These are phyloP conservation scores for Amylocarpus encephaloides DNA, from an alignment of 2,329 filamentous ascomycete species.

Conservation along the genomic window DNA sequence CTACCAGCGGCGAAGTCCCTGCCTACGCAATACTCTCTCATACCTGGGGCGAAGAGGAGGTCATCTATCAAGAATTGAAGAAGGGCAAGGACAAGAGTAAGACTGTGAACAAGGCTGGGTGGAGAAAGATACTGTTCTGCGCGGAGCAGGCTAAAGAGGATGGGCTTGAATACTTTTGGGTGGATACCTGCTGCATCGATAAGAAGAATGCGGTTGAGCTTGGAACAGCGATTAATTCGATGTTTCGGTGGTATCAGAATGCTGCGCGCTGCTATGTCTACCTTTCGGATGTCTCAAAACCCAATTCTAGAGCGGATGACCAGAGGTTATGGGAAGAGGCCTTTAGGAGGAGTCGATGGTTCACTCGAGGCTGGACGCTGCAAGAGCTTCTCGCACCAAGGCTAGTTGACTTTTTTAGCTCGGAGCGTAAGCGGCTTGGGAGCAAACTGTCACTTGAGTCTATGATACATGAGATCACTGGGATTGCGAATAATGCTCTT, in stretches of 20 bases:
- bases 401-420: too few relatives aligned
- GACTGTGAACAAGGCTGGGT: constrained; percentile 12
- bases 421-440: too few relatives aligned
- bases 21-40: constrained; percentile 20
- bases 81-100: constrained; percentile 6
- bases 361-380: constrained; percentile 12
- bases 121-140: constrained; percentile 17
- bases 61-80: constrained; percentile 13
- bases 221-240: constrained; percentile 15
- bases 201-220: constrained; percentile 15
- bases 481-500: too few relatives aligned
- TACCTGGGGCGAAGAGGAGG: constrained; percentile 19
- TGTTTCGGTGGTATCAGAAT: constrained; percentile 19
- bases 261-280: constrained; percentile 19
- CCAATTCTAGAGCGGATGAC: too few relatives aligned
- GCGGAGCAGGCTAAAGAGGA: constrained; percentile 14
- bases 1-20: background rate
- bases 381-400: background rate
- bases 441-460: too few relatives aligned
- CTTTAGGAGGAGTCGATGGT: constrained; percentile 5
- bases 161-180: constrained; percentile 18
- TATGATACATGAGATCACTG: too few relatives aligned
- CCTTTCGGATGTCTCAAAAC: constrained; percentile 13
- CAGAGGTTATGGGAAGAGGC: constrained; percentile 5
- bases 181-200: constrained; percentile 21